These are phyloP conservation scores for Ustilaginoidea virens DNA, from an alignment of 2,329 filamentous ascomycete genomes.

Conservation along the genomic window DNA sequence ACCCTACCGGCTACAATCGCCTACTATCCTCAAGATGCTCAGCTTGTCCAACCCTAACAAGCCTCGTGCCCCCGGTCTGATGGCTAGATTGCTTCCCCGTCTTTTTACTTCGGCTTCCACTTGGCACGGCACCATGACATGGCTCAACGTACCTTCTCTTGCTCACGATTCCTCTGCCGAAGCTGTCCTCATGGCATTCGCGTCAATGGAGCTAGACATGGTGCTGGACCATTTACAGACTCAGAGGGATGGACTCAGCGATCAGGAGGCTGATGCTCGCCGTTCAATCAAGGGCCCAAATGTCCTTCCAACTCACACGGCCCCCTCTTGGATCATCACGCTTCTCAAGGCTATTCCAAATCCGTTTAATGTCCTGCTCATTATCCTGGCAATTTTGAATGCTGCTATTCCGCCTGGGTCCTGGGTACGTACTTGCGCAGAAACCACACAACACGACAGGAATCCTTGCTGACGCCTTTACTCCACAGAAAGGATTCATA, in stretches of 20 bases:
- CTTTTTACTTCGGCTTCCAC: slow-evolving; percentile 1
- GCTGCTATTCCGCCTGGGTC: slow-evolving; percentile 8
- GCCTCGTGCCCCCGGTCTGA: not conserved
- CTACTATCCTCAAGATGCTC: slow-evolving; percentile 4
- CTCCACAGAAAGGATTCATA: slow-evolving; percentile 9
- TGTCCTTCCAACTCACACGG: slow-evolving; percentile 10
- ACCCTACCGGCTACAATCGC: slow-evolving; percentile 4
- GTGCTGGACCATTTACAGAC: slow-evolving; percentile 10
- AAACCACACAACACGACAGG: not conserved
- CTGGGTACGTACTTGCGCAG: slow-evolving; percentile 7
- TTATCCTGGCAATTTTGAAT: slow-evolving; percentile 12
- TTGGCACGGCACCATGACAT: slow-evolving; percentile 4
- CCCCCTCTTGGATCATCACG: slow-evolving; percentile 13
- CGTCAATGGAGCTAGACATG: slow-evolving; percentile 7
- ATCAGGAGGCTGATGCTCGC: slow-evolving; percentile 9
- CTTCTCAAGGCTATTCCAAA: slow-evolving; percentile 13
- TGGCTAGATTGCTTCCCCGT: slow-evolving; percentile 1
- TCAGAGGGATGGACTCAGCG: slow-evolving; percentile 9
- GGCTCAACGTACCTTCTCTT: slow-evolving; percentile 4
- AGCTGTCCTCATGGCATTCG: slow-evolving; percentile 9
- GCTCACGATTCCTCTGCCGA: slow-evolving; percentile 8
- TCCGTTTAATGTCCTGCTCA: slow-evolving; percentile 12
- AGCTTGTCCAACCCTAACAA: slow-evolving; percentile 1
- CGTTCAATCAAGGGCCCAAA: slow-evolving; percentile 10
- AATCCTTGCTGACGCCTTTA: not conserved